Percentiles rank a stretch among this genome's conserved stretches.
These are phyloP conservation scores for Ustilago shanxiensis DNA, from an alignment of 1,284 basidiomycete genomes.

Conservation along the genomic window DNA sequence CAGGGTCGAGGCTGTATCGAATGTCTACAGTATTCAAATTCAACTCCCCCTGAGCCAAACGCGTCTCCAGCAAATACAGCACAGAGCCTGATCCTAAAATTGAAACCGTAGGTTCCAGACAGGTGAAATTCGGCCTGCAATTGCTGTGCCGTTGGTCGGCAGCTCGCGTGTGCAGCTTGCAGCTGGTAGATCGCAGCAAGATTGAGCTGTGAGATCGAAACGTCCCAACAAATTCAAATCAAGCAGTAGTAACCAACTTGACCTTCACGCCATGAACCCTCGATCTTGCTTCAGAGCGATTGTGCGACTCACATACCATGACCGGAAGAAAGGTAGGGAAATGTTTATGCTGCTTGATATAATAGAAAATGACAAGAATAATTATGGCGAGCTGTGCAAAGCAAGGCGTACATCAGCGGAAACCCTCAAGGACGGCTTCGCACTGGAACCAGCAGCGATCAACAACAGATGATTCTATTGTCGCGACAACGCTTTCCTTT, in stretches of 20 bases:
- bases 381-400: background rate
- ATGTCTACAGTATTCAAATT: slow-evolving; percentile 1
- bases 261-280: too few relatives aligned
- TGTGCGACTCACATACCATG: too few relatives aligned
- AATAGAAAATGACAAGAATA: too few relatives aligned
- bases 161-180: slow-evolving; percentile 6
- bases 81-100: background rate
- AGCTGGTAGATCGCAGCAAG: background rate
- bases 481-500: background rate
- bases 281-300: too few relatives aligned
- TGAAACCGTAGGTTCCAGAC: background rate
- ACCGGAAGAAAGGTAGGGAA: too few relatives aligned
- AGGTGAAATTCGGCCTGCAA: background rate
- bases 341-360: background rate
- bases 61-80: too few relatives aligned
- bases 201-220: slow-evolving; percentile 2
- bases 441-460: slow-evolving; percentile 55
- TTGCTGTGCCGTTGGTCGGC: slow-evolving; percentile 7
- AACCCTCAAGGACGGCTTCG: slow-evolving; percentile 48
- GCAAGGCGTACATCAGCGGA: slow-evolving; percentile 13
- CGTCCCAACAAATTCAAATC: too few relatives aligned
- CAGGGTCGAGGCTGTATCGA: background rate
- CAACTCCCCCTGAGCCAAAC: background rate
- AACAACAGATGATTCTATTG: background rate
- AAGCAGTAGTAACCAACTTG: too few relatives aligned